These are phyloP conservation scores for Neospermospora avenae DNA, from an alignment of 2,329 filamentous ascomycete species.

Conservation along the genomic window DNA sequence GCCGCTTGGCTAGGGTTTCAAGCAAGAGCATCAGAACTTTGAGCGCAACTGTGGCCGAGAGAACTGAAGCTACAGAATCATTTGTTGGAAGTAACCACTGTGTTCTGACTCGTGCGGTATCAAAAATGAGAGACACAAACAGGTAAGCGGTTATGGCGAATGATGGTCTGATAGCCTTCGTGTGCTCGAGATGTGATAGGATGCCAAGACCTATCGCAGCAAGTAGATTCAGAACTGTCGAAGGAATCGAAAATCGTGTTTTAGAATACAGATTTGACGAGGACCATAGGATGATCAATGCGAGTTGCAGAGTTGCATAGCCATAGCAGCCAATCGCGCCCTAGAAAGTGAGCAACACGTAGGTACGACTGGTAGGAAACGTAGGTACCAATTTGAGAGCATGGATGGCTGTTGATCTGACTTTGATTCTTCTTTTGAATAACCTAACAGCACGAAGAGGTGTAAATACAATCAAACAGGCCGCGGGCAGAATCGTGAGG, in stretches of 20 bases:
- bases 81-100: conserved; percentile 1
- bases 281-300: not conserved
- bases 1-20: conserved; percentile 14
- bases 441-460: not conserved
- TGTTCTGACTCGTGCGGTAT: conserved; percentile 3
- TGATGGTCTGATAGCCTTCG: not conserved
- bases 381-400: not conserved
- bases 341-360: not conserved
- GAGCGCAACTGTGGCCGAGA: conserved; percentile 3
- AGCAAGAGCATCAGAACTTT: conserved; percentile 14
- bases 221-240: not conserved
- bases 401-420: not conserved
- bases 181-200: not conserved
- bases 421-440: not conserved
- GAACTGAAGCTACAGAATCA: not conserved
- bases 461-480: not conserved
- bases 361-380: not conserved
- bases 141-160: conserved; percentile 1
- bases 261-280: not conserved
- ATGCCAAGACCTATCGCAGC: not conserved
- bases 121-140: not conserved
- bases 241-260: not conserved
- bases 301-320: not conserved
- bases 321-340: not conserved
- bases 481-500: conserved; percentile 2